A percentile compares a stretch with the other conserved stretches of the same genome.
Evolutionary conservation across 1,284 basidiomycete species (phyloP).

Genomic region (Ustilago nuda): DNA sequence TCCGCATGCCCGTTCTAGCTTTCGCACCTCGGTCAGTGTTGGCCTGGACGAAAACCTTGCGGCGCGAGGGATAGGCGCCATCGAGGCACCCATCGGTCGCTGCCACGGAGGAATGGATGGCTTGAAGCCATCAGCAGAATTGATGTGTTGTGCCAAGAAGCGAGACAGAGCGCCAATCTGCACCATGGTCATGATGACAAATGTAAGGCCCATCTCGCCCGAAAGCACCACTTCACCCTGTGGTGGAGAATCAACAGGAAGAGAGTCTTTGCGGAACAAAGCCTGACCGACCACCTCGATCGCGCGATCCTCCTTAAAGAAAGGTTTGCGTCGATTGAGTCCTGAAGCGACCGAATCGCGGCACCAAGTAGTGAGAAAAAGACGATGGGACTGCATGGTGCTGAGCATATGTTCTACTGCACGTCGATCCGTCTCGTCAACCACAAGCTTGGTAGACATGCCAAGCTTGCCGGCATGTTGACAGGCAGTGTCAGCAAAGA

Average conservation of each 20-base stretch:
- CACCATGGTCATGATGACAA: slow-evolving; percentile 61
- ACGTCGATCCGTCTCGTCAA: slow-evolving; percentile 42
- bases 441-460: slow-evolving; percentile 40
- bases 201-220: slow-evolving; percentile 63
- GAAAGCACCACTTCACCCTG: slow-evolving; percentile 50
- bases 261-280: slow-evolving; percentile 31
- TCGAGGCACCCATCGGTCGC: slow-evolving; percentile 28
- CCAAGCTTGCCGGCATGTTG: slow-evolving; percentile 38
- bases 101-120: slow-evolving; percentile 45
- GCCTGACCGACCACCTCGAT: slow-evolving; percentile 52
- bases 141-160: slow-evolving; percentile 57
- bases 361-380: slow-evolving; percentile 57
- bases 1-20: slow-evolving; percentile 54
- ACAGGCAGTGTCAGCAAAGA: slow-evolving; percentile 28
- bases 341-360: slow-evolving; percentile 53
- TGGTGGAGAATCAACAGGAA: slow-evolving; percentile 10
- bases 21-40: slow-evolving; percentile 51
- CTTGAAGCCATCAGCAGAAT: slow-evolving; percentile 33
- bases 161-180: slow-evolving; percentile 62
- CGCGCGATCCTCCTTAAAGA: slow-evolving; percentile 53
- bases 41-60: slow-evolving; percentile 39
- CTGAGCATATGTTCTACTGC: slow-evolving; percentile 50
- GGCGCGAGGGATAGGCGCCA: slow-evolving; percentile 26
- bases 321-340: slow-evolving; percentile 42
- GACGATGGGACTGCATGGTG: slow-evolving; percentile 55